Percentiles rank a stretch among this genome's conserved stretches.
Evolutionary conservation across 2,329 filamentous ascomycete genomes (phyloP).

Genomic region (Tolypocladium tundrense): DNA sequence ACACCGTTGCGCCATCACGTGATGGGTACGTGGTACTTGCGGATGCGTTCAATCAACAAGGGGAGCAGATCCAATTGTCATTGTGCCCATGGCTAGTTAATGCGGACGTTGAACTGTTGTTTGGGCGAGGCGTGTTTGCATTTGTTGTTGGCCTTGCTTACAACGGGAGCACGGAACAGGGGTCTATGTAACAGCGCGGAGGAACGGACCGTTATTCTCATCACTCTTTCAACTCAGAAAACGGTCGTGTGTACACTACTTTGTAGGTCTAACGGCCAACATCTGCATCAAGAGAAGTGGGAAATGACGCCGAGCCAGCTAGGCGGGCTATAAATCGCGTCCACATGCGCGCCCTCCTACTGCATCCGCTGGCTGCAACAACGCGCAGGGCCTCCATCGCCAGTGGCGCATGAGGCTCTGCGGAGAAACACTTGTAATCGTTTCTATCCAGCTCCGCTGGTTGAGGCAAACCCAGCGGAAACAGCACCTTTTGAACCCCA

Average conservation of each 20-base stretch:
- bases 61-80: neutral
- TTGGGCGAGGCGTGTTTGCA: neutral
- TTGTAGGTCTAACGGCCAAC: neutral
- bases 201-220: too few species aligned
- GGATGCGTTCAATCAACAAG: neutral
- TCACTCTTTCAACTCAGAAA: too few species aligned
- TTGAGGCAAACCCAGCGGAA: neutral
- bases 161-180: neutral
- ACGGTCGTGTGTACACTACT: too few species aligned
- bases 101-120: neutral
- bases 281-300: neutral
- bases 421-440: neutral
- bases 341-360: neutral
- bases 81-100: neutral
- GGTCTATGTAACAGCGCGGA: neutral
- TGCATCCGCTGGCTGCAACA: neutral
- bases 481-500: neutral
- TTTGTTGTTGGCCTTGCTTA: neutral
- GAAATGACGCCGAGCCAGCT: neutral
- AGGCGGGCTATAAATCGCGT: neutral
- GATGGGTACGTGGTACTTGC: neutral
- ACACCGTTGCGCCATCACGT: neutral
- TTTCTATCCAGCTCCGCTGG: neutral
- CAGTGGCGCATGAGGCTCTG: neutral
- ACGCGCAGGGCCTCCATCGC: neutral